phyloP scores from a whole-genome alignment of 2,329 filamentous ascomycete species.

The Paecilomyces sp. region DNA sequence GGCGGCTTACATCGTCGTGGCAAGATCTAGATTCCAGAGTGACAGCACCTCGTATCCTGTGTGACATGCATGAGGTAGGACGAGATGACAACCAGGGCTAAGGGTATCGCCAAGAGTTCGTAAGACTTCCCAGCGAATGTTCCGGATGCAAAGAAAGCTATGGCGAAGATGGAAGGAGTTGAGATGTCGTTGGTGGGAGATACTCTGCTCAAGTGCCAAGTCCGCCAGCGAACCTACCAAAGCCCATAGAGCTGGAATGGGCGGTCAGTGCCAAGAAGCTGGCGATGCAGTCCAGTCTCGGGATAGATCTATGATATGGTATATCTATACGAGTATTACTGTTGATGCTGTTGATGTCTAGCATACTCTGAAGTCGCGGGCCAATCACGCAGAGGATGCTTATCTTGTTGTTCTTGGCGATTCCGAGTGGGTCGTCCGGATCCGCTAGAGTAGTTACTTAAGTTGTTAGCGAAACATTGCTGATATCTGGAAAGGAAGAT shows the following conservation, averaged over 20 bases:
- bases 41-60: not conserved
- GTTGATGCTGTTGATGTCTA: not conserved
- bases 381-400: conserved; percentile 16
- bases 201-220: not conserved
- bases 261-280: too few species aligned
- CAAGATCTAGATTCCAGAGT: too few species aligned
- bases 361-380: not conserved
- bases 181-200: not conserved
- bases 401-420: conserved; percentile 12
- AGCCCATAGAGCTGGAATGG: not conserved
- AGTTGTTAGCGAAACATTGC: too few species aligned
- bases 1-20: too few species aligned
- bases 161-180: not conserved
- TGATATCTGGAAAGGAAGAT: not conserved
- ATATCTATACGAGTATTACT: not conserved
- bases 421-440: not conserved
- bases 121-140: not conserved
- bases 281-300: too few species aligned
- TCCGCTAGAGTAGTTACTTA: too few species aligned
- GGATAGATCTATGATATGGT: too few species aligned
- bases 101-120: not conserved
- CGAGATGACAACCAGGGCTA: not conserved
- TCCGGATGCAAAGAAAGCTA: not conserved
- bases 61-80: not conserved
- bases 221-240: not conserved